phyloP scores from a whole-genome alignment of 129 eudicot genomes.

The Lonicera japonica region DNA sequence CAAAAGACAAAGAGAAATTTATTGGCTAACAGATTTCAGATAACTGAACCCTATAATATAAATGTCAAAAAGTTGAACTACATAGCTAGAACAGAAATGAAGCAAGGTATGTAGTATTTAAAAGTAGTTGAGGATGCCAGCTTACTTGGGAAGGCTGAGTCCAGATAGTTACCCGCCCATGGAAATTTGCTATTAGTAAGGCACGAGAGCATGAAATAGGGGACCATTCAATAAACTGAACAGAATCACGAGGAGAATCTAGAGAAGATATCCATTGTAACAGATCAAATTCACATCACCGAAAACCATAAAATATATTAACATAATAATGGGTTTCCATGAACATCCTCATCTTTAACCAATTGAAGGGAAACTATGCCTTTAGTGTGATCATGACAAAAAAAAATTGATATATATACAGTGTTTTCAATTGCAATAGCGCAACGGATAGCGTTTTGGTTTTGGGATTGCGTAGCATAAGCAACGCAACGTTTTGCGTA shows the following conservation, averaged over 20 bases:
- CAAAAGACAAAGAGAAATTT: constrained; percentile 9
- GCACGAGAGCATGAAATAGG: constrained; percentile 94
- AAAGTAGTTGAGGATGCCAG: constrained; percentile 1
- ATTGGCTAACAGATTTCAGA: background rate
- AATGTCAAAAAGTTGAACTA: background rate
- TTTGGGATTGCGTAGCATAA: no score
- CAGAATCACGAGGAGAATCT: constrained; percentile 99
- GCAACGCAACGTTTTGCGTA: no score
- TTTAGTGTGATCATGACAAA: background rate
- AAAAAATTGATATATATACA: background rate
- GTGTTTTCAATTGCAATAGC: background rate
- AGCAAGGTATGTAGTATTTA: background rate
- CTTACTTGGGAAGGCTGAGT: constrained; percentile 81
- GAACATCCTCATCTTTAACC: constrained; percentile 3
- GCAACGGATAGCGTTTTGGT: no score
- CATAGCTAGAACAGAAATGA: background rate
- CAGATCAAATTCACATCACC: background rate
- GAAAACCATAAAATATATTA: constrained; percentile 3
- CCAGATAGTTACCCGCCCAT: constrained; percentile 92
- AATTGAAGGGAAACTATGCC: background rate
- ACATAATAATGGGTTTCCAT: background rate
- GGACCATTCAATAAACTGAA: constrained; percentile 98
- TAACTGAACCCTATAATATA: background rate
- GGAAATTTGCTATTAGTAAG: constrained; percentile 79
- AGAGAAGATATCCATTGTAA: constrained; percentile 14